These are phyloP conservation scores for Prunella vulgaris DNA, from an alignment of 257 asterid species.

Conservation along the genomic window DNA sequence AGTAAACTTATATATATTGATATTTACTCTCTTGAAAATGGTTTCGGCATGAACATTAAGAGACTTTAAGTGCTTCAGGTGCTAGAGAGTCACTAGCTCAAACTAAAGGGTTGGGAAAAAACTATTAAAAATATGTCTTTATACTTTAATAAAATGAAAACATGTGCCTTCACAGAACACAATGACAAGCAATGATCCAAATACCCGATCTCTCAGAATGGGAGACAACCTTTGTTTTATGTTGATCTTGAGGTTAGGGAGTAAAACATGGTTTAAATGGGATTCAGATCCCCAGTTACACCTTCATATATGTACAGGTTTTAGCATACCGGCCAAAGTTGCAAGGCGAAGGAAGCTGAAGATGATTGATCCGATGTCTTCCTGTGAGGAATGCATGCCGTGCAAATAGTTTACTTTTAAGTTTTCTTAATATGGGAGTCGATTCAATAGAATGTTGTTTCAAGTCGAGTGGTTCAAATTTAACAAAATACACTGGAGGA, in stretches of 20 bases:
- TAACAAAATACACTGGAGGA: background rate
- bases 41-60: background rate
- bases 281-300: background rate
- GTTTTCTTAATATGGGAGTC: background rate
- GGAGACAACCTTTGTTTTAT: background rate
- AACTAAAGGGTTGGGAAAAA: background rate
- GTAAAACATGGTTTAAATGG: background rate
- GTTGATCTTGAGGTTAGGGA: background rate
- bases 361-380: background rate
- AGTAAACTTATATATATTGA: background rate
- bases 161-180: background rate
- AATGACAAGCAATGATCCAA: background rate
- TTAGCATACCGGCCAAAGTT: conserved; percentile 56
- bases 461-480: background rate
- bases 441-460: conserved; percentile 11
- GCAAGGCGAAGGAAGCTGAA: conserved; percentile 14
- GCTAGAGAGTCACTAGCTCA: background rate
- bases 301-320: conserved; percentile 30
- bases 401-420: conserved; percentile 9
- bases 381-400: background rate
- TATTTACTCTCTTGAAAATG: no score
- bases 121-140: background rate
- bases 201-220: background rate
- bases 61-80: background rate
- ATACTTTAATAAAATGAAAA: no score